phyloP scores from a whole-genome alignment of 345 rosid species.

The Pistacia integerrima region DNA sequence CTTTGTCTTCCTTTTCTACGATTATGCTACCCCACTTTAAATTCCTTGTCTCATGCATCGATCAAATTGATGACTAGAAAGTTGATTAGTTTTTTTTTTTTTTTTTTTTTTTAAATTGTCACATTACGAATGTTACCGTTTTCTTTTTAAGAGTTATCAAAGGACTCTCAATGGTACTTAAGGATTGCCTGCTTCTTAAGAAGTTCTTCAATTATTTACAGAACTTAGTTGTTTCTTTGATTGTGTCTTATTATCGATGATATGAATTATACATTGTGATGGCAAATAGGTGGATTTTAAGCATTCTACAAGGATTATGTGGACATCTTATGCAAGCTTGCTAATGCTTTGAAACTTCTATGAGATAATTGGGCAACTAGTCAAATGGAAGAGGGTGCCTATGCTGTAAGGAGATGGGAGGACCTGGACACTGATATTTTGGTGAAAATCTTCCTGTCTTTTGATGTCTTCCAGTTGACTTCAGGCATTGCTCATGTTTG shows the following conservation, averaged over 20 bases:
- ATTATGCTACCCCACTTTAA: background rate
- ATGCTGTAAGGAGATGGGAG: slow-evolving; percentile 67
- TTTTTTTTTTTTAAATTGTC: background rate
- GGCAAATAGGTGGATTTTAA: background rate
- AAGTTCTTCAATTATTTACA: background rate
- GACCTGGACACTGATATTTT: slow-evolving; percentile 69
- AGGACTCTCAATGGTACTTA: background rate
- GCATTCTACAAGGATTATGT: background rate
- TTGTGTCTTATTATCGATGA: background rate
- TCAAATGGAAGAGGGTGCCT: slow-evolving; percentile 52
- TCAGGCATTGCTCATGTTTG: slow-evolving; percentile 80
- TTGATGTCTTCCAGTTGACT: slow-evolving; percentile 54
- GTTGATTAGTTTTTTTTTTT: background rate
- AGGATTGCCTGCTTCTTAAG: background rate
- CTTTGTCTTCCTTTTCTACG: background rate
- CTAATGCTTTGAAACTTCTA: slow-evolving; percentile 19
- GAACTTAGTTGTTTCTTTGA: background rate
- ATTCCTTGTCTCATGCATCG: background rate
- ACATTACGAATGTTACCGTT: background rate
- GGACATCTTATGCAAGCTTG: slow-evolving; percentile 14
- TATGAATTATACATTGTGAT: slow-evolving; percentile 8
- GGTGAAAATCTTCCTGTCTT: slow-evolving; percentile 65
- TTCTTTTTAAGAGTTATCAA: background rate
- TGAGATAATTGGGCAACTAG: background rate
- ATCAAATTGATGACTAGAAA: background rate